Conservation (phyloP, 1,284 basidiomycete genomes). For the Austroboletus novae-zelandiae region DNA sequence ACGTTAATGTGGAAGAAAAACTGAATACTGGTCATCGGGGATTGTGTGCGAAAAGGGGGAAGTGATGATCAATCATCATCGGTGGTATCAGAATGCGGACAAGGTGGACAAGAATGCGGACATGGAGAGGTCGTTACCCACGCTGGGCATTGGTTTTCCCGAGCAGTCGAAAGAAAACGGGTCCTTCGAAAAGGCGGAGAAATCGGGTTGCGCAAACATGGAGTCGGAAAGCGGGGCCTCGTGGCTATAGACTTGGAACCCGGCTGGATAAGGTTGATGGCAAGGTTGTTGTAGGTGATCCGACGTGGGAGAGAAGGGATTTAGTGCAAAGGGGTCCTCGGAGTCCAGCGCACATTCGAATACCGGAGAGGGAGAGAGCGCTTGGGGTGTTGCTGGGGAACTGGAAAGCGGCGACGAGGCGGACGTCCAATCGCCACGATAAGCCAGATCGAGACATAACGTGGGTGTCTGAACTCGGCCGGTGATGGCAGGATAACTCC, state of each 20-base stretch:
- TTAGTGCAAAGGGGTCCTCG: constrained; percentile 35
- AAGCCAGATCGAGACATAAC: constrained; percentile 28
- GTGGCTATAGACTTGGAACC: constrained; percentile 21
- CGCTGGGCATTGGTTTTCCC: constrained; percentile 20
- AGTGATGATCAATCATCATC: background rate
- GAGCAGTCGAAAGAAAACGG: constrained; percentile 24
- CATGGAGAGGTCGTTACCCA: constrained; percentile 30
- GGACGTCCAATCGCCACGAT: constrained; percentile 28
- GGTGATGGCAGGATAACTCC: constrained; percentile 21
- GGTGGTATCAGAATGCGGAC: constrained; percentile 26
- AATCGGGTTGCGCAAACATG: constrained; percentile 20
- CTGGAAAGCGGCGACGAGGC: constrained; percentile 33
- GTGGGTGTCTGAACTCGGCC: constrained; percentile 27
- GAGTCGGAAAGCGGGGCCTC: constrained; percentile 10
- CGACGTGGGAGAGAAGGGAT: constrained; percentile 49
- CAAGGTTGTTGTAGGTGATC: constrained; percentile 15
- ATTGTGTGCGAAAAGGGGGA: background rate
- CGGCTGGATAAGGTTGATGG: constrained; percentile 18
- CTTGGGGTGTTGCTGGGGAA: constrained; percentile 27
- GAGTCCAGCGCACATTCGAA: constrained; percentile 26
- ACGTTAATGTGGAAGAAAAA: constrained; percentile 4
- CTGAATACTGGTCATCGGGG: constrained; percentile 5
- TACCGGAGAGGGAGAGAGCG: constrained; percentile 22
- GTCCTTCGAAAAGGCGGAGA: constrained; percentile 22
- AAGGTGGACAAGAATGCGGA: constrained; percentile 34